Percentiles rank a stretch among this genome's conserved stretches.
Conservation (phyloP, 139 green algal genomes). For the Coelastrella sp. region DNA sequence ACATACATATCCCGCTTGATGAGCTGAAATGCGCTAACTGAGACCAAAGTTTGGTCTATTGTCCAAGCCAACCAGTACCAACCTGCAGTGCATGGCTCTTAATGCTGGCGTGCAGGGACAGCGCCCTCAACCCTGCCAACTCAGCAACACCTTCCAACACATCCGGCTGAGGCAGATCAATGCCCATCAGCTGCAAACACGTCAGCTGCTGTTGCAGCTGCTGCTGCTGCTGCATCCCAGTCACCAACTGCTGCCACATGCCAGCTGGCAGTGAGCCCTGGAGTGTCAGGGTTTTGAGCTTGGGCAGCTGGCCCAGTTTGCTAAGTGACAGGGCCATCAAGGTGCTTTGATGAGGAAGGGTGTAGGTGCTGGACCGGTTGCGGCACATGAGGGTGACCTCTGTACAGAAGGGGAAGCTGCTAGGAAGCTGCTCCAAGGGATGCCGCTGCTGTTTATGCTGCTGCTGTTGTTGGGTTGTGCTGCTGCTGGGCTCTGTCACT, state of each 20-base stretch:
- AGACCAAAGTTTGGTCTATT: not conserved
- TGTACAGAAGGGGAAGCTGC: not conserved
- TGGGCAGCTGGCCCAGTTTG: not conserved
- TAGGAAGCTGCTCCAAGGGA: not conserved
- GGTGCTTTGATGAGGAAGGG: not conserved
- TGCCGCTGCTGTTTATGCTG: not conserved
- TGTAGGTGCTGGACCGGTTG: not conserved
- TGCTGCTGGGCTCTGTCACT: not conserved
- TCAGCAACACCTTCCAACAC: constrained; percentile 17
- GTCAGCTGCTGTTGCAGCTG: constrained; percentile 21
- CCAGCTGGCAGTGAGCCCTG: not conserved
- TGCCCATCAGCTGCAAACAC: not conserved
- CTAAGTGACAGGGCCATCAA: not conserved
- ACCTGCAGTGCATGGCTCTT: constrained; percentile 27
- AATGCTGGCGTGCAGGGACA: constrained; percentile 20
- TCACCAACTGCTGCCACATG: not conserved
- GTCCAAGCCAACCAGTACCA: not conserved
- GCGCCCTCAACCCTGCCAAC: not conserved
- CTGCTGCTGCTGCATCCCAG: constrained; percentile 8
- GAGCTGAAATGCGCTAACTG: not conserved
- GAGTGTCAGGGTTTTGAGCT: not conserved
- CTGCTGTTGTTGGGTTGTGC: not conserved
- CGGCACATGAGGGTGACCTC: not conserved
- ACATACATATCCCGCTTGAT: not conserved
- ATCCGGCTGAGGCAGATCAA: not conserved